Percentiles rank a stretch among this genome's conserved stretches.
Conservation (phyloP, 306 rosid species). For the Medicago lupulina region DNA sequence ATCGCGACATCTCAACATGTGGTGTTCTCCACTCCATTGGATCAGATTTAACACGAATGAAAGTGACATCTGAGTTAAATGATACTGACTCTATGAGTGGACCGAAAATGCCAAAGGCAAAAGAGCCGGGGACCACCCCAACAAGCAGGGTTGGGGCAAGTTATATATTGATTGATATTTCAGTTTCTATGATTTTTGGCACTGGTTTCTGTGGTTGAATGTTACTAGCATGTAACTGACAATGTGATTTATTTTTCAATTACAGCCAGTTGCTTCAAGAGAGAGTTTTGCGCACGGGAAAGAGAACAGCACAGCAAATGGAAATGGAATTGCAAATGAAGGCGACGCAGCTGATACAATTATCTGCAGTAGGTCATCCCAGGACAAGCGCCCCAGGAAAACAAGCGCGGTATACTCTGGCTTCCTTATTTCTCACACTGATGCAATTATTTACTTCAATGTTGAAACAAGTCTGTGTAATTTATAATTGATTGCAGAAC, state of each 20-base stretch:
- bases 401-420: slow-evolving; percentile 74
- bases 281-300: slow-evolving; percentile 75
- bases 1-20: slow-evolving; percentile 72
- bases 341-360: slow-evolving; percentile 62
- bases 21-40: slow-evolving; percentile 88
- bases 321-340: slow-evolving; percentile 52
- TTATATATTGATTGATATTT: slow-evolving; percentile 25
- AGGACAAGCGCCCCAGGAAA: slow-evolving; percentile 81
- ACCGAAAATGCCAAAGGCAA: slow-evolving; percentile 54
- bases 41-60: slow-evolving; percentile 95
- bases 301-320: slow-evolving; percentile 57
- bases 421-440: slow-evolving; percentile 30
- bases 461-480: slow-evolving; percentile 6
- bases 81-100: slow-evolving; percentile 61
- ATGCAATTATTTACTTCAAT: slow-evolving; percentile 23
- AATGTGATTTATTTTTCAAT: slow-evolving; percentile 9
- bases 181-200: background rate
- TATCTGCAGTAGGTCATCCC: slow-evolving; percentile 60
- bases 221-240: slow-evolving; percentile 12
- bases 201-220: background rate
- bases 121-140: slow-evolving; percentile 72
- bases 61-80: slow-evolving; percentile 57
- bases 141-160: slow-evolving; percentile 75
- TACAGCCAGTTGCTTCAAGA: slow-evolving; percentile 83
- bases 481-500: slow-evolving; percentile 7